These are phyloP conservation scores for Euphorbia celastroides DNA, from an alignment of 441 rosid species.

Conservation along the genomic window DNA sequence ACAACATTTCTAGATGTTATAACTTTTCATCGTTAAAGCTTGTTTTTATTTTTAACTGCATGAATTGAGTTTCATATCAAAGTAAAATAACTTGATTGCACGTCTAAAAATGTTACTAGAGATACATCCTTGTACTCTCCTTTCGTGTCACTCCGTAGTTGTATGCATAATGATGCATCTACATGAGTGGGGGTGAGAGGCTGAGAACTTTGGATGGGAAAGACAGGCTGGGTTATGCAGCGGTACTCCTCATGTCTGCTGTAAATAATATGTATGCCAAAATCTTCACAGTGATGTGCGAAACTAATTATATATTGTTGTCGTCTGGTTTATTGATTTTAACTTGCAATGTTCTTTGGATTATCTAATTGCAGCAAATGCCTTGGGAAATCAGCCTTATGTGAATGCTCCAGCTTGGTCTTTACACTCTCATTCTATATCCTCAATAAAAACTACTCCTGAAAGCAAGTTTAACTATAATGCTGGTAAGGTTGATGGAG, in stretches of 20 bases:
- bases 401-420: constrained; percentile 68
- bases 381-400: constrained; percentile 42
- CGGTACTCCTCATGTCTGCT: no score
- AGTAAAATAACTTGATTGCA: not conserved
- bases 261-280: not conserved
- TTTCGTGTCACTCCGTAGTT: not conserved
- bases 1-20: not conserved
- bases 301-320: not conserved
- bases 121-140: not conserved
- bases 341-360: constrained; percentile 9
- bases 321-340: not conserved
- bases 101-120: not conserved
- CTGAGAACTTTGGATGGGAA: not conserved
- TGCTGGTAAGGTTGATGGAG: constrained; percentile 40
- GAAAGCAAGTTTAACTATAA: constrained; percentile 52
- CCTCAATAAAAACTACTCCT: constrained; percentile 36
- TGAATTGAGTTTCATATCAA: not conserved
- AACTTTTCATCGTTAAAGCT: not conserved
- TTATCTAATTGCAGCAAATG: constrained; percentile 45
- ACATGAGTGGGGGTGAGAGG: not conserved
- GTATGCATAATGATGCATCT: not conserved
- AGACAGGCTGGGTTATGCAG: not conserved
- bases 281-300: not conserved
- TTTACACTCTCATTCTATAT: constrained; percentile 47
- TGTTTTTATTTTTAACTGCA: not conserved